Percentiles rank a stretch among this genome's conserved stretches.
Conservation (phyloP, 2,329 filamentous ascomycete genomes). For the Tolypocladium album region DNA sequence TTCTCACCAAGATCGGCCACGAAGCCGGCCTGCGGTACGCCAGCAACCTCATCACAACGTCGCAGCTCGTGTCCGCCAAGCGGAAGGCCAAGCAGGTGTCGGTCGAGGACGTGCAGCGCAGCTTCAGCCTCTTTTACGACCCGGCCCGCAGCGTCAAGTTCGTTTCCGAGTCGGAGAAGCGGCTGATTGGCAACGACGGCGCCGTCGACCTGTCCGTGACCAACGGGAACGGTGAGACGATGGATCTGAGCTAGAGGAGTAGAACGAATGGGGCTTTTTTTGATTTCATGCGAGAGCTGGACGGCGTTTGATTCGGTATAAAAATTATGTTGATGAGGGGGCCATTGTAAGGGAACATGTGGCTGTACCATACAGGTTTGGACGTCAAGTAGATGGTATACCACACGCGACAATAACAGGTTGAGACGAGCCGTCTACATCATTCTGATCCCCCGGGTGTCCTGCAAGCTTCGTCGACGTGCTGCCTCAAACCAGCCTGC, state of each 20-base stretch:
- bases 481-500: neutral
- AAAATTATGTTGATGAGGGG: slow-evolving; percentile 1
- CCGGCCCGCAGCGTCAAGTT: slow-evolving; percentile 81
- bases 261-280: neutral
- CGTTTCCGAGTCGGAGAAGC: slow-evolving; percentile 80
- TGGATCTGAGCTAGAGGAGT: slow-evolving; percentile 32
- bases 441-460: neutral
- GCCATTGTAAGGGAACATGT: slow-evolving; percentile 10
- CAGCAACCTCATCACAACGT: slow-evolving; percentile 96
- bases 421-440: neutral
- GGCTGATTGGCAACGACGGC: slow-evolving; percentile 82
- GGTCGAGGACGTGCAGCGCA: slow-evolving; percentile 83
- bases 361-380: slow-evolving; percentile 16
- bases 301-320: slow-evolving; percentile 16
- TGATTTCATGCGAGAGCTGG: slow-evolving; percentile 10
- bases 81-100: slow-evolving; percentile 73
- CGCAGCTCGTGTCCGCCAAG: slow-evolving; percentile 78
- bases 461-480: neutral
- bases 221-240: slow-evolving; percentile 30
- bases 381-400: slow-evolving; percentile 3
- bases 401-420: neutral
- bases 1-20: slow-evolving; percentile 90
- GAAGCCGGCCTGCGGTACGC: slow-evolving; percentile 90
- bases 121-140: slow-evolving; percentile 91
- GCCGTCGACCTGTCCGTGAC: slow-evolving; percentile 57